These are phyloP conservation scores for Podaxis sp. DNA, from an alignment of 768 basidiomycete genomes.

Conservation along the genomic window DNA sequence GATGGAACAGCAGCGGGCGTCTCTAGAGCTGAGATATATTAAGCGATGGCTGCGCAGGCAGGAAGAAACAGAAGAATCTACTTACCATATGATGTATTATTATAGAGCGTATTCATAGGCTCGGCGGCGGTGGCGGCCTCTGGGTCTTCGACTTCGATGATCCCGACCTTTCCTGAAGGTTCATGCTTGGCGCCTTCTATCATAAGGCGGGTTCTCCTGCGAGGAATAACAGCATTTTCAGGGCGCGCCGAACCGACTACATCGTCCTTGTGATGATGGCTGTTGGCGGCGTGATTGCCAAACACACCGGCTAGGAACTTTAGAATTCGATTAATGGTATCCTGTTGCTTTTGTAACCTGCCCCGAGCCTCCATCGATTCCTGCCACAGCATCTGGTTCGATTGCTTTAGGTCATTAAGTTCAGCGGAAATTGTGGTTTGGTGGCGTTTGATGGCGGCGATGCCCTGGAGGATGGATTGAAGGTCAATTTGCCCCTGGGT, in stretches of 20 bases:
- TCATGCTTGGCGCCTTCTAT: slow-evolving; percentile 57
- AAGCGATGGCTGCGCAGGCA: slow-evolving; percentile 9
- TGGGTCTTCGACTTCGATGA: slow-evolving; percentile 27
- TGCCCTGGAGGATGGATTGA: slow-evolving; percentile 76
- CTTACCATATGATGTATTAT: slow-evolving; percentile 13
- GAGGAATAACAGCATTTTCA: slow-evolving; percentile 46
- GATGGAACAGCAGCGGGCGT: slow-evolving; percentile 42
- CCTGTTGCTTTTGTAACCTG: slow-evolving; percentile 89
- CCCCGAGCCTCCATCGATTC: slow-evolving; percentile 79
- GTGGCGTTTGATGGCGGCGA: slow-evolving; percentile 86
- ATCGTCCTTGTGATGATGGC: slow-evolving; percentile 29
- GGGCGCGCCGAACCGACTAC: slow-evolving; percentile 23
- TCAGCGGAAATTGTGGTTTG: slow-evolving; percentile 91
- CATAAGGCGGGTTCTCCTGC: slow-evolving; percentile 59
- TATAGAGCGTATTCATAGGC: not conserved
- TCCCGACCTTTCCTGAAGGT: slow-evolving; percentile 29
- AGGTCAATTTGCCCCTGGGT: slow-evolving; percentile 65
- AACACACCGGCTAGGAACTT: slow-evolving; percentile 95
- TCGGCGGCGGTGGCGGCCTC: not conserved
- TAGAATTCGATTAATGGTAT: slow-evolving; percentile 94
- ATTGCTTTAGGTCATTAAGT: slow-evolving; percentile 82
- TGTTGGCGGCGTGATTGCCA: slow-evolving; percentile 44
- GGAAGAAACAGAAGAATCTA: slow-evolving; percentile 17
- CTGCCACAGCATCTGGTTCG: slow-evolving; percentile 91
- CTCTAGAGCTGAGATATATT: slow-evolving; percentile 39